Conservation (phyloP, 345 rosid species). For the Noccaea caerulescens region DNA sequence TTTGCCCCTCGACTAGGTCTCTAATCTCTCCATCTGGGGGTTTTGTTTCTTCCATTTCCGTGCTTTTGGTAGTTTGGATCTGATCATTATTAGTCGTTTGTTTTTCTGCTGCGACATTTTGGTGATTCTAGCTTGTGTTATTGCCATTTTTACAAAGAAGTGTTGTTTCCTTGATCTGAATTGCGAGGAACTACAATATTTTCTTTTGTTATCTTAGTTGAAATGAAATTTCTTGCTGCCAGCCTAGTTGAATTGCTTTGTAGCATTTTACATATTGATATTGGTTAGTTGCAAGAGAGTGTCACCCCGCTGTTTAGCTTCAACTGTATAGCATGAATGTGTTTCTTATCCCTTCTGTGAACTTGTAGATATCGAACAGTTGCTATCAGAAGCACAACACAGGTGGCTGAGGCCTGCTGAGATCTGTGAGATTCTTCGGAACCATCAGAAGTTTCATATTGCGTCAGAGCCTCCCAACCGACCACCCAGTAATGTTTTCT, state of each 20-base stretch:
- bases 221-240: not conserved
- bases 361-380: conserved; percentile 49
- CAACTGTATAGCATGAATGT: conserved; percentile 12
- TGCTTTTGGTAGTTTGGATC: conserved; percentile 32
- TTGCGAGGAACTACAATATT: not conserved
- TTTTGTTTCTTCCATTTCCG: not conserved
- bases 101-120: conserved; percentile 18
- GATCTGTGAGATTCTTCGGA: conserved; percentile 90
- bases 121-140: not conserved
- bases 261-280: conserved; percentile 22
- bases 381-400: conserved; percentile 73
- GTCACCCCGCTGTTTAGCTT: not conserved
- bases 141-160: not conserved
- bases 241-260: not conserved
- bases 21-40: conserved; percentile 4
- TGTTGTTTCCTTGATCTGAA: not conserved
- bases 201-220: not conserved
- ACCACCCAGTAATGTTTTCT: conserved; percentile 73
- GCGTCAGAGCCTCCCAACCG: conserved; percentile 71
- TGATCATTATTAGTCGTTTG: conserved; percentile 22
- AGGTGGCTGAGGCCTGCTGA: conserved; percentile 98
- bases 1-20: conserved; percentile 57
- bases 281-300: conserved; percentile 17
- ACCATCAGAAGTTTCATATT: conserved; percentile 77
- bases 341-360: conserved; percentile 11